Conservation (phyloP, 163 green algal species). For the Chlamydomonas reinhardtii region DNA sequence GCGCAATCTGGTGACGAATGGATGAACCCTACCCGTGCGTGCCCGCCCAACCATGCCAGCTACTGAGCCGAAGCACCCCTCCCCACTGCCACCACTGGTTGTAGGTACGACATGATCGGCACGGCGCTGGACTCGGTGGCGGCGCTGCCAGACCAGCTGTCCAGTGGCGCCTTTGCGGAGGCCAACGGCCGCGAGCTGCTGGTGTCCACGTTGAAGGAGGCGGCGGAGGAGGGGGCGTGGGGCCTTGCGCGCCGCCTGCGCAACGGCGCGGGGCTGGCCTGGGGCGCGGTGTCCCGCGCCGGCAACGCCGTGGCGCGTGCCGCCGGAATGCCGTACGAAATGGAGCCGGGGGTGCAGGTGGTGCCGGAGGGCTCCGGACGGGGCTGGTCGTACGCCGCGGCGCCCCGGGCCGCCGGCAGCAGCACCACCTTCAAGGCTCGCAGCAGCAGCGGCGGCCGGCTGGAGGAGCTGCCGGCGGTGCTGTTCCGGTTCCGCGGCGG, state of each 20-base stretch:
- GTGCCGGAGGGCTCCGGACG: background rate
- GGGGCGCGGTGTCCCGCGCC: background rate
- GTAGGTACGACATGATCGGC: slow-evolving; percentile 42
- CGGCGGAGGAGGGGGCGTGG: slow-evolving; percentile 1
- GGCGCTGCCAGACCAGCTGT: slow-evolving; percentile 19
- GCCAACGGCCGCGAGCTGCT: slow-evolving; percentile 31
- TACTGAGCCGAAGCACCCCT: no score
- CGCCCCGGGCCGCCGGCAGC: background rate
- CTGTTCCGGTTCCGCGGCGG: slow-evolving; percentile 6
- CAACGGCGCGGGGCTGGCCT: background rate
- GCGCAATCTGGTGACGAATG: no score
- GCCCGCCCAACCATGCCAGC: no score
- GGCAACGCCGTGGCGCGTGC: background rate
- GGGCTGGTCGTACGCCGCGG: background rate
- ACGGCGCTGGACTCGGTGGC: background rate
- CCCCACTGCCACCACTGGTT: background rate
- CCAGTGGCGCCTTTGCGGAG: background rate
- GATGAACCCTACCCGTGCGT: no score
- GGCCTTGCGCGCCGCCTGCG: slow-evolving; percentile 1
- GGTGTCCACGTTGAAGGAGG: background rate
- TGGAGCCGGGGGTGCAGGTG: slow-evolving; percentile 6
- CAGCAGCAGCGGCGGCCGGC: background rate
- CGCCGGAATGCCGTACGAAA: slow-evolving; percentile 1
- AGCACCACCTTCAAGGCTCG: background rate
- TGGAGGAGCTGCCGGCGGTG: slow-evolving; percentile 15